Conservation (phyloP, 140 eudicot genomes). For the Flaveria floridana region DNA sequence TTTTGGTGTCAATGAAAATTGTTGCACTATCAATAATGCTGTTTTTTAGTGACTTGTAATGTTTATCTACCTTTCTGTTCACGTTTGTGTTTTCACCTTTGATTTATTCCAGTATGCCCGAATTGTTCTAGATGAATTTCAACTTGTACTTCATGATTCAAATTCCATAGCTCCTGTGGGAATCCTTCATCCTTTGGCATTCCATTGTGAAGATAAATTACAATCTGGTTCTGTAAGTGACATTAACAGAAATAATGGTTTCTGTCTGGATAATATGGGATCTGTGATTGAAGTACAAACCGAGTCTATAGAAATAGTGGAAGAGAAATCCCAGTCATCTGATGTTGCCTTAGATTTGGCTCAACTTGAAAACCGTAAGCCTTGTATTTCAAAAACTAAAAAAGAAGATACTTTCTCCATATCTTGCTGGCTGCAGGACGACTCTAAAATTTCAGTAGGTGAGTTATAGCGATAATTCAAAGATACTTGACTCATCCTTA, state of each 20-base stretch:
- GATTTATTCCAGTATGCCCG: constrained; percentile 74
- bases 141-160: constrained; percentile 78
- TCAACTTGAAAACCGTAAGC: constrained; percentile 30
- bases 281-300: constrained; percentile 67
- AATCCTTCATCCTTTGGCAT: constrained; percentile 87
- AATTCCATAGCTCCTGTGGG: constrained; percentile 95
- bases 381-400: constrained; percentile 49
- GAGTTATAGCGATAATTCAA: not conserved
- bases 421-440: constrained; percentile 69
- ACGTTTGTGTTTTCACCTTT: constrained; percentile 28
- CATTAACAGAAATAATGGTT: constrained; percentile 37
- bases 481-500: not conserved
- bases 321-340: constrained; percentile 28
- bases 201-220: constrained; percentile 68
- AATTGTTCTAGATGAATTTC: constrained; percentile 79
- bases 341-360: constrained; percentile 25
- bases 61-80: constrained; percentile 24
- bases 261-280: constrained; percentile 41
- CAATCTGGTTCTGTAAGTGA: constrained; percentile 34
- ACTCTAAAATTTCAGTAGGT: constrained; percentile 50
- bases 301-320: constrained; percentile 40
- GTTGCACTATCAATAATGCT: not conserved
- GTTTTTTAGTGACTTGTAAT: constrained; percentile 17
- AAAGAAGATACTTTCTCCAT: constrained; percentile 55
- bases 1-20: not conserved